phyloP scores from a whole-genome alignment of 2,329 filamentous ascomycete genomes.

The Diplodia mutila region DNA sequence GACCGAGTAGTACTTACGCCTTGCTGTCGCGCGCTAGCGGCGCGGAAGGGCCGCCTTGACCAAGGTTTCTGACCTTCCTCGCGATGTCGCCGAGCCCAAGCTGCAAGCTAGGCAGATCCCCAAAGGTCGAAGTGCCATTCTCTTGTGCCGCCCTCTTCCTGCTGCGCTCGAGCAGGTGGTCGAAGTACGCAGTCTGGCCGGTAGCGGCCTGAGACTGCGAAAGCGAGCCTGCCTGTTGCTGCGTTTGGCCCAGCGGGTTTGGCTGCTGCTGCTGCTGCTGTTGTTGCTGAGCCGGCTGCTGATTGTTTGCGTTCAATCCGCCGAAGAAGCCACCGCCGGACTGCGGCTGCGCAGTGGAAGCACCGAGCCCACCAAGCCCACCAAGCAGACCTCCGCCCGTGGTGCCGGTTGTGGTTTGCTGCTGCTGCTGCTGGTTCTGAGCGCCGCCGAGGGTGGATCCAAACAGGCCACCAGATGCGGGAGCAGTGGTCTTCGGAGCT shows the following conservation, averaged over 20 bases:
- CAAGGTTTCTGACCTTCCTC: slow-evolving; percentile 74
- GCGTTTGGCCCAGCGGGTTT: slow-evolving; percentile 34
- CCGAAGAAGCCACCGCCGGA: slow-evolving; percentile 8
- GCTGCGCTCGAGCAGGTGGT: slow-evolving; percentile 65
- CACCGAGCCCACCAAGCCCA: slow-evolving; percentile 23
- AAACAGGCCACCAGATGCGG: slow-evolving; percentile 11
- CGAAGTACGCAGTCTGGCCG: slow-evolving; percentile 63
- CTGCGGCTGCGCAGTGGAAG: slow-evolving; percentile 9
- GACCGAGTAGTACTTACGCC: slow-evolving; percentile 51
- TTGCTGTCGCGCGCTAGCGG: slow-evolving; percentile 39
- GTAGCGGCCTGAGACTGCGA: slow-evolving; percentile 38
- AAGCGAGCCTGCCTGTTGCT: slow-evolving; percentile 36
- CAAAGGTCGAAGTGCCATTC: slow-evolving; percentile 60
- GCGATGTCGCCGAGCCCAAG: slow-evolving; percentile 88
- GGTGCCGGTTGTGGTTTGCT: slow-evolving; percentile 31
- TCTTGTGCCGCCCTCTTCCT: slow-evolving; percentile 71
- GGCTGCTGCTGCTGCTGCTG: slow-evolving; percentile 32
- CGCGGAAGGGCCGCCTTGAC: slow-evolving; percentile 69
- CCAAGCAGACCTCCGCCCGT: slow-evolving; percentile 24
- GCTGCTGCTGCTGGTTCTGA: slow-evolving; percentile 3
- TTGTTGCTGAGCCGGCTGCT: slow-evolving; percentile 28
- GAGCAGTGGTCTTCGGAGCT: slow-evolving; percentile 13
- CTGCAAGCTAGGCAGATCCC: slow-evolving; percentile 86
- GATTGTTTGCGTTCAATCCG: slow-evolving; percentile 39
- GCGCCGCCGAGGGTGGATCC: slow-evolving; percentile 17